These are phyloP conservation scores for Diplodia corticola DNA, from an alignment of 2,329 filamentous ascomycete genomes.

Conservation along the genomic window DNA sequence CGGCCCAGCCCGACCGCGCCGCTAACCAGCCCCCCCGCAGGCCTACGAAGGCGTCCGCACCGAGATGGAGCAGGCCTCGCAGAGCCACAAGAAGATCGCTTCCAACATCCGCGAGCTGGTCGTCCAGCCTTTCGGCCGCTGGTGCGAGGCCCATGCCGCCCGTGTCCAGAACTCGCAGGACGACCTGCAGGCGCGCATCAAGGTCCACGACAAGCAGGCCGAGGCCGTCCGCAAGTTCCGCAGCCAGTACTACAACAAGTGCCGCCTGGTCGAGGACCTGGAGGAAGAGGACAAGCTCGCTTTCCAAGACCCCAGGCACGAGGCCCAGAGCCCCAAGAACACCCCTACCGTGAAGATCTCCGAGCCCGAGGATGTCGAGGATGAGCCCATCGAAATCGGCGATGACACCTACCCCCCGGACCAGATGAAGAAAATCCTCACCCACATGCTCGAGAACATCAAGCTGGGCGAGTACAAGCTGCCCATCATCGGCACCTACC, in stretches of 20 bases:
- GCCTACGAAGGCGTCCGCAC: constrained; percentile 90
- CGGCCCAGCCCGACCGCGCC: neutral
- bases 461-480: constrained; percentile 91
- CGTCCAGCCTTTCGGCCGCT: constrained; percentile 88
- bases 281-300: constrained; percentile 99
- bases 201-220: constrained; percentile 87
- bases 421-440: constrained; percentile 85
- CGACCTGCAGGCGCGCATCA: constrained; percentile 86
- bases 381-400: constrained; percentile 87
- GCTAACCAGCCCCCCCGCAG: constrained; percentile 50
- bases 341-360: constrained; percentile 89
- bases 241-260: constrained; percentile 98
- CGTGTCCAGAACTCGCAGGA: constrained; percentile 94
- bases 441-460: constrained; percentile 82
- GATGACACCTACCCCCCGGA: constrained; percentile 84
- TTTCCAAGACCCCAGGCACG: constrained; percentile 77
- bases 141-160: constrained; percentile 92
- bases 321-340: constrained; percentile 52
- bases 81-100: constrained; percentile 92
- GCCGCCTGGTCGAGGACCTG: constrained; percentile 88
- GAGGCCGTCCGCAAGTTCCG: constrained; percentile 89
- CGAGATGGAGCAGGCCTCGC: constrained; percentile 88
- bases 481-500: constrained; percentile 89
- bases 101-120: constrained; percentile 96
- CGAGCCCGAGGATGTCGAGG: constrained; percentile 63